These are phyloP conservation scores for Pseudotulostoma volvatum DNA, from an alignment of 495 filamentous ascomycete species.

Conservation along the genomic window DNA sequence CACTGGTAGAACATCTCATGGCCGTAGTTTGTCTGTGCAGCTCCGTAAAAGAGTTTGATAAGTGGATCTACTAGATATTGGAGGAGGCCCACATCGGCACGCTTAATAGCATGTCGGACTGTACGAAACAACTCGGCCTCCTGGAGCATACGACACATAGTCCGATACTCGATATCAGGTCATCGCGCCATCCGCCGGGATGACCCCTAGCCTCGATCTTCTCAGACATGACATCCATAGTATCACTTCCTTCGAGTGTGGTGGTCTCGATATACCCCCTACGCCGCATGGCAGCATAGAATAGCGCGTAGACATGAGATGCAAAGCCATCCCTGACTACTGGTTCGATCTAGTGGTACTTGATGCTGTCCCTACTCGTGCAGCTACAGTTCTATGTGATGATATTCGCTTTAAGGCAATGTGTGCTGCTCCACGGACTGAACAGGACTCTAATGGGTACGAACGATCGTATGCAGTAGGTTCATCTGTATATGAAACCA, in stretches of 20 bases:
- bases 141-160: background rate
- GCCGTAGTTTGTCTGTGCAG: background rate
- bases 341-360: background rate
- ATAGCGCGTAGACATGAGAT: background rate
- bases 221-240: too few relatives aligned
- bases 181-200: too few relatives aligned
- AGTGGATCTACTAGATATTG: background rate
- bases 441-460: background rate
- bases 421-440: background rate
- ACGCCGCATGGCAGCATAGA: background rate
- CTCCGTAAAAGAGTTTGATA: background rate
- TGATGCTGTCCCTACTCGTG: background rate
- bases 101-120: background rate
- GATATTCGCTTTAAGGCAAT: background rate
- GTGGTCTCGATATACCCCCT: too few relatives aligned
- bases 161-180: background rate
- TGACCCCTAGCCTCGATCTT: too few relatives aligned
- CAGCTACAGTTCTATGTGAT: background rate
- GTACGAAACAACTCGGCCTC: background rate
- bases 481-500: background rate
- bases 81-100: background rate
- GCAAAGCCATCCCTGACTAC: background rate
- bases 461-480: background rate
- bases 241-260: too few relatives aligned
- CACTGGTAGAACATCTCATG: background rate